Evolutionary conservation across 805 yeast species (phyloP).

Genomic region (Naumovozyma castellii): DNA sequence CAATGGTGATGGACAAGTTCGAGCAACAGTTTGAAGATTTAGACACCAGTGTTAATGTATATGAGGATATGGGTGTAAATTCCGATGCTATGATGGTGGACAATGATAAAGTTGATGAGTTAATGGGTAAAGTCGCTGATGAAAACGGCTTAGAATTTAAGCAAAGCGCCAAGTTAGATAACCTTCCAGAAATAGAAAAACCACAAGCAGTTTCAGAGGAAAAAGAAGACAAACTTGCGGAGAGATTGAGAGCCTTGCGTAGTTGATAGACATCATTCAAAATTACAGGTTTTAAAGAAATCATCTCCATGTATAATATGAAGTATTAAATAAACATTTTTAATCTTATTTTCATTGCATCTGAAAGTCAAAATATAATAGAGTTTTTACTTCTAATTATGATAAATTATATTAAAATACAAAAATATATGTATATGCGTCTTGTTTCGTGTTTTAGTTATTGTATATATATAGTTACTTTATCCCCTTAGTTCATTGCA

Average conservation of each 20-base stretch:
- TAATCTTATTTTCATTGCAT: neutral
- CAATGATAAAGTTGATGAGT: slow-evolving; percentile 86
- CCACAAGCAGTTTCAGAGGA: slow-evolving; percentile 45
- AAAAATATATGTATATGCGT: neutral
- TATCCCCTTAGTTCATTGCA: no score
- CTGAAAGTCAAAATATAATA: no score
- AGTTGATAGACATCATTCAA: no score
- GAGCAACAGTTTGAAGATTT: slow-evolving; percentile 93
- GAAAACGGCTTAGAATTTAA: slow-evolving; percentile 92
- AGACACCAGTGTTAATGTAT: slow-evolving; percentile 87
- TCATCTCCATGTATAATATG: no score
- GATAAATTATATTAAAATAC: neutral
- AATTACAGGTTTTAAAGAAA: no score
- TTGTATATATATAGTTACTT: no score
- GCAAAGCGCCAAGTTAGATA: slow-evolving; percentile 55
- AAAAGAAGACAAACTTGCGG: slow-evolving; percentile 80
- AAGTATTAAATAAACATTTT: no score
- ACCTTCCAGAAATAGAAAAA: slow-evolving; percentile 45
- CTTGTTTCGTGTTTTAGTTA: neutral
- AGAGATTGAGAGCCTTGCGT: slow-evolving; percentile 79
- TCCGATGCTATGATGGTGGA: slow-evolving; percentile 87
- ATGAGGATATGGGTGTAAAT: slow-evolving; percentile 80
- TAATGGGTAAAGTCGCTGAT: slow-evolving; percentile 89
- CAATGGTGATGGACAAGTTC: slow-evolving; percentile 93
- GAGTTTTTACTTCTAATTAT: no score